Conservation (phyloP, 345 rosid genomes). For the thale cress (Arabidopsis thaliana) region TAIR10.1 NC_003070.9:16406001-16406500, state of each 20-base stretch:
- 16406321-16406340: background rate
- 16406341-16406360: background rate
- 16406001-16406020: background rate
- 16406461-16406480: background rate
- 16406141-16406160: background rate
- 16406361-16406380: background rate
- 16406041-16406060: background rate
- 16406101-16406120: background rate
- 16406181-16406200: background rate
- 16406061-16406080: too few relatives aligned
- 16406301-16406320: background rate
- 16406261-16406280: background rate
- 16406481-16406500: background rate
- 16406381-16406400: background rate
- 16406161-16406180: background rate
- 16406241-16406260: background rate
- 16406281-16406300: background rate
- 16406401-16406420: background rate
- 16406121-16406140: background rate
- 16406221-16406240: background rate
- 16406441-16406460: background rate
- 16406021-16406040: background rate
- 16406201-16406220: background rate
- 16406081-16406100: background rate
- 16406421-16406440: background rate